These are phyloP conservation scores for Mycena rosella DNA, from an alignment of 768 basidiomycete species.

Conservation along the genomic window DNA sequence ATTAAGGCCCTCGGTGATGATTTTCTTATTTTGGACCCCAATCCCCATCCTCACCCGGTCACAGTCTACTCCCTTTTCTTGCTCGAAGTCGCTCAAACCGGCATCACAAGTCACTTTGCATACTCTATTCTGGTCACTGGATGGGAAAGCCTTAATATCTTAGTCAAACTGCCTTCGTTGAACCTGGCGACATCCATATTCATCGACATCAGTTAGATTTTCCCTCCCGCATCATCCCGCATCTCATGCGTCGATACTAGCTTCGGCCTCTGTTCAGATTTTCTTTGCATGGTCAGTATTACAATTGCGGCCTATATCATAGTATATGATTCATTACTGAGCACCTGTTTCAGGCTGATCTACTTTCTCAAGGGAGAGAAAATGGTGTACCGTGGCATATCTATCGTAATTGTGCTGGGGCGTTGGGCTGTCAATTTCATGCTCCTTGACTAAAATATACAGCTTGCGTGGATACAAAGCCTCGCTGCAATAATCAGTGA, in stretches of 20 bases:
- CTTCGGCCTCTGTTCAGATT: slow-evolving; percentile 18
- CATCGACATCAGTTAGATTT: slow-evolving; percentile 36
- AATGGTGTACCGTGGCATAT: not conserved
- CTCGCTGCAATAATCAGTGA: slow-evolving; percentile 22
- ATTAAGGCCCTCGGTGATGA: slow-evolving; percentile 15
- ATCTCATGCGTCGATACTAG: not conserved
- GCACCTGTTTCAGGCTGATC: slow-evolving; percentile 11
- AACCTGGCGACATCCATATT: slow-evolving; percentile 33
- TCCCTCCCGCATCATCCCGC: not conserved
- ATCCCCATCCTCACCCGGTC: not conserved
- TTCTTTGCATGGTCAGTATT: slow-evolving; percentile 22
- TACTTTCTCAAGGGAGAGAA: slow-evolving; percentile 24
- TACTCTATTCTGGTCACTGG: slow-evolving; percentile 34
- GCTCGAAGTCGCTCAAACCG: slow-evolving; percentile 40
- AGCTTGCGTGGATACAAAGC: slow-evolving; percentile 30
- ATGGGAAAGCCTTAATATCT: slow-evolving; percentile 36
- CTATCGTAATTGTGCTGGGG: slow-evolving; percentile 3
- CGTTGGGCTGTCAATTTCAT: not conserved
- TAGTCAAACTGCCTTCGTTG: slow-evolving; percentile 37
- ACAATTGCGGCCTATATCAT: rapidly evolving
- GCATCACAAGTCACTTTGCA: slow-evolving; percentile 36
- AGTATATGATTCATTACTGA: not conserved
- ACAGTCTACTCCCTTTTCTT: slow-evolving; percentile 30
- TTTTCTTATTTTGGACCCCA: not conserved
- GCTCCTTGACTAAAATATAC: not conserved